Conservation (phyloP, 2,329 filamentous ascomycete species). For the Aureobasidium sp. region DNA sequence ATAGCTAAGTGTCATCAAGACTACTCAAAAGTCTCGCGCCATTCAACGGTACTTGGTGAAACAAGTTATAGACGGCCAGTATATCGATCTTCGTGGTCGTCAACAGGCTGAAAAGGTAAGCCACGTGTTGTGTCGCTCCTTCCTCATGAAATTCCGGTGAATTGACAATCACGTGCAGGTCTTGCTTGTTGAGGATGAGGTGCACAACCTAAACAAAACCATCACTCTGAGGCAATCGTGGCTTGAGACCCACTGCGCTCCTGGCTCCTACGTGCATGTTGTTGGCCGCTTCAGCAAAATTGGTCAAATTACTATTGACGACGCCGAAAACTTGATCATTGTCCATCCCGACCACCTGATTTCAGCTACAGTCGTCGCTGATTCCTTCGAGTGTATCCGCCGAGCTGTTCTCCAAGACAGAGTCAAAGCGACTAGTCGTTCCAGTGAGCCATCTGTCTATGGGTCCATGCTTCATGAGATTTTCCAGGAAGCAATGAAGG, state of each 20-base stretch:
- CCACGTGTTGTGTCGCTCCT: neutral
- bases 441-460: slow-evolving; percentile 75
- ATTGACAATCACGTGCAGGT: slow-evolving; percentile 47
- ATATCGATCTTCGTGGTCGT: slow-evolving; percentile 54
- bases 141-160: neutral
- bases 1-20: slow-evolving; percentile 37
- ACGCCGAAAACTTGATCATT: slow-evolving; percentile 75
- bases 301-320: slow-evolving; percentile 74
- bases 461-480: slow-evolving; percentile 91
- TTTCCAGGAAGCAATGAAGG: slow-evolving; percentile 81
- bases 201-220: slow-evolving; percentile 53
- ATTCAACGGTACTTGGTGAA: slow-evolving; percentile 84
- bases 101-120: slow-evolving; percentile 23
- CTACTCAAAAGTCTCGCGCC: slow-evolving; percentile 59
- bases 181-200: slow-evolving; percentile 73
- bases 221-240: slow-evolving; percentile 79
- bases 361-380: slow-evolving; percentile 90
- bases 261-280: slow-evolving; percentile 74
- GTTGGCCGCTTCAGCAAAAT: slow-evolving; percentile 64
- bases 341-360: slow-evolving; percentile 92
- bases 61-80: slow-evolving; percentile 61
- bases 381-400: slow-evolving; percentile 86
- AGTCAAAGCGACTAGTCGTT: slow-evolving; percentile 79
- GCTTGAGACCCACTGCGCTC: slow-evolving; percentile 69
- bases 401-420: slow-evolving; percentile 90